Percentiles rank a stretch among this genome's conserved stretches.
Conservation (phyloP, 768 basidiomycete genomes). For the Suillus decipiens region DNA sequence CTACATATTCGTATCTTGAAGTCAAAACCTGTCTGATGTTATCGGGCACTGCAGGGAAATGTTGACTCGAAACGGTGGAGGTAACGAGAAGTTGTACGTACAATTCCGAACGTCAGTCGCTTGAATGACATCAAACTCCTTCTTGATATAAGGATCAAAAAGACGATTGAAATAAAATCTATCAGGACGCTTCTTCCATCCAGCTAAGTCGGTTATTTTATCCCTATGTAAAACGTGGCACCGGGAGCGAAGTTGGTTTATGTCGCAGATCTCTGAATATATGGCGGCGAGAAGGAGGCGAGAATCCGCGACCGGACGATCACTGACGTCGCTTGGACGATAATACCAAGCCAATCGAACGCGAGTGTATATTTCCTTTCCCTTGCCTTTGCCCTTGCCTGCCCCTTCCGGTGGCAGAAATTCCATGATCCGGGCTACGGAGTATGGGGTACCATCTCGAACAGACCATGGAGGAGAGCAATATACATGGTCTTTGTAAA, state of each 20-base stretch:
- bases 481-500: constrained; percentile 89
- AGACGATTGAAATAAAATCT: constrained; percentile 95
- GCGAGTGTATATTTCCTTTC: constrained; percentile 72
- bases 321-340: constrained; percentile 93
- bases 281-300: constrained; percentile 93
- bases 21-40: constrained; percentile 76
- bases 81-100: constrained; percentile 45
- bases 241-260: constrained; percentile 88
- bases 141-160: constrained; percentile 97
- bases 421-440: constrained; percentile 95
- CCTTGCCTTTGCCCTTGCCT: constrained; percentile 64
- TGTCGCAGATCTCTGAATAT: constrained; percentile 94
- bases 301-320: constrained; percentile 87
- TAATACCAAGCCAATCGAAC: constrained; percentile 96
- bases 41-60: constrained; percentile 64
- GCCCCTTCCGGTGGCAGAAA: constrained; percentile 82
- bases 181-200: constrained; percentile 93
- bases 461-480: constrained; percentile 92
- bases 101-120: constrained; percentile 85
- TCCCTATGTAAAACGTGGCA: constrained; percentile 95
- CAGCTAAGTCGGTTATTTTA: constrained; percentile 89
- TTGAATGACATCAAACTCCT: constrained; percentile 95
- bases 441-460: constrained; percentile 94
- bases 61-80: constrained; percentile 17
- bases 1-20: constrained; percentile 90